Evolutionary conservation across 1,284 basidiomycete genomes (phyloP), one percentile per base, ranked within the genome.

Genomic region (Ustilago sp.): DNA sequence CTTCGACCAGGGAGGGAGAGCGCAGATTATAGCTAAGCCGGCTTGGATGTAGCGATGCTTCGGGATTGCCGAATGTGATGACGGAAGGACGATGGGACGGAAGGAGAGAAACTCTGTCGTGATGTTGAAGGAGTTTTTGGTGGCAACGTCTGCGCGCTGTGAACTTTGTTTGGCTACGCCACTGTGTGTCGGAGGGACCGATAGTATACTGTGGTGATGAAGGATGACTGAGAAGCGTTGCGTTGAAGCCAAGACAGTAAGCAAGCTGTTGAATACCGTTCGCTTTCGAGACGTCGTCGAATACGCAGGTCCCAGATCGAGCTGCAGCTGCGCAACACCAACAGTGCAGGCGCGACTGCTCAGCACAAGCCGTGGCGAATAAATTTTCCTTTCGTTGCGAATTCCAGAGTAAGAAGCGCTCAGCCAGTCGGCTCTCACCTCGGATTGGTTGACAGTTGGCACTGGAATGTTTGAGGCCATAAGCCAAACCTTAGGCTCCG

Each of bases 361-460:
- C 56, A 67, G 69, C 69, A 59, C 52, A 36, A 28, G 43, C 7
- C 12, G 56, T 57, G 48, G 62, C 62, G 67, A 68, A 63, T 53
- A 54, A 67, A 61, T 58, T 62, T 68, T 59, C 32, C 32, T 15
- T 13, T 12, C 1, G 17, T 48, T 35, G 6, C 31, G 28, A 51
- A 48, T 15, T 48, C 5, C 12, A 48, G 23, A 28, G 17, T 13
- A n/a, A 48, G n/a, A 39, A 28, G 47, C 47, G 51, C 51, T 52
- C 31, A 23, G 19, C 15, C 17, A 41, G 36, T 31, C 28, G 31
- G 36, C 31, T 13, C 56, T 66, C 63, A 35, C 45, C 51, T 66
- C 61, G 70, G 70, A 67, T 72, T 68, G 65, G 61, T 64, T 61
- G 70, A 64, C 70, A 73, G 70, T 73, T 73, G 39, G 48, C 35